Evolutionary conservation across 2,329 filamentous ascomycete species (phyloP).

Genomic region (Colletotrichum abscissum): DNA sequence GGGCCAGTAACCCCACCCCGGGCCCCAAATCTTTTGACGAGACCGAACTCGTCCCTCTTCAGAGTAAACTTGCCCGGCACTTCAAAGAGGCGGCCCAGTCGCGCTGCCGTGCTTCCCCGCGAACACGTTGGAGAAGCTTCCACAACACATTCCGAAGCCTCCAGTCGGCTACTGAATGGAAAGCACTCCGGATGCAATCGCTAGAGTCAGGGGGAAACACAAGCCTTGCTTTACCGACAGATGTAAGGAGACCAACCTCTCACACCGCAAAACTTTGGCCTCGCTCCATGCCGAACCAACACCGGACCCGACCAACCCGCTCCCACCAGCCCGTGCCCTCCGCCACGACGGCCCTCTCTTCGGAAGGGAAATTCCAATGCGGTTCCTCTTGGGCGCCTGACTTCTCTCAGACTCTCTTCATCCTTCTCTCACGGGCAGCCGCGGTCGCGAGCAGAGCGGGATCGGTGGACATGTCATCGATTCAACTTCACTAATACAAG

Average conservation of each 20-base stretch:
- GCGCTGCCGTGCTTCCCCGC: background rate
- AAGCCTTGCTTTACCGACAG: background rate
- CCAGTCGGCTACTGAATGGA: no score
- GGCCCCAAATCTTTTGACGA: background rate
- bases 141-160: no score
- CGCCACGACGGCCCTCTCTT: background rate
- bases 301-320: background rate
- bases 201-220: no score
- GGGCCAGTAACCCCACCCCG: no score
- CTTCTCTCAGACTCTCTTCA: background rate
- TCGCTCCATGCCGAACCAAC: background rate
- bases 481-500: background rate
- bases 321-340: constrained; percentile 16
- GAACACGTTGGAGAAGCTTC: no score
- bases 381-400: no score
- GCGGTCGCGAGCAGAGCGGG: background rate
- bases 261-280: background rate
- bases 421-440: background rate
- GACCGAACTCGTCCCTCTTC: background rate
- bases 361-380: background rate
- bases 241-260: background rate
- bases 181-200: background rate
- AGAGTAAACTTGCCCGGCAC: background rate
- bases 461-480: background rate
- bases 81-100: background rate